phyloP scores from a whole-genome alignment of 768 basidiomycete genomes.

The Russula sp. region DNA sequence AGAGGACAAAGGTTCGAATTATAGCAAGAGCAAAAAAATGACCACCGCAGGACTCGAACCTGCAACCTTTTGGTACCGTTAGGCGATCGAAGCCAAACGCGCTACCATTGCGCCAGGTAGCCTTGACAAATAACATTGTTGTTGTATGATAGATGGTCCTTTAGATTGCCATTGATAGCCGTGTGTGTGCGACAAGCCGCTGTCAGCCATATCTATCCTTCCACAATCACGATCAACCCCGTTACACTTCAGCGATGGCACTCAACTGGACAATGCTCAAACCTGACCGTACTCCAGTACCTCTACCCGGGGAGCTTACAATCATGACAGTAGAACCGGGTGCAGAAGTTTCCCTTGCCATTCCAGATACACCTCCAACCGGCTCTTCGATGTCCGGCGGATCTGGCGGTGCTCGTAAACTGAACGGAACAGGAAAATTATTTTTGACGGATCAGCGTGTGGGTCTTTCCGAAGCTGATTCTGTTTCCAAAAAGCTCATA shows the following conservation, averaged over 20 bases:
- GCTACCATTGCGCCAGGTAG: conserved; percentile 90
- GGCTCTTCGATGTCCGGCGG: conserved; percentile 47
- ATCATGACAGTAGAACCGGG: conserved; percentile 56
- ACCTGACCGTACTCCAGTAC: conserved; percentile 55
- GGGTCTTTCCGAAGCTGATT: conserved; percentile 32
- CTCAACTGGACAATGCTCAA: conserved; percentile 76
- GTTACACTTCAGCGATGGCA: conserved; percentile 42
- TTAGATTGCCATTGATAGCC: neutral
- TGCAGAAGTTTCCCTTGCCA: conserved; percentile 54
- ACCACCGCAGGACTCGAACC: conserved; percentile 92
- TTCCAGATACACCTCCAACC: conserved; percentile 54
- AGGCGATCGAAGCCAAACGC: conserved; percentile 88
- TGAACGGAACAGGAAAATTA: conserved; percentile 57
- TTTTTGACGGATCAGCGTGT: conserved; percentile 75
- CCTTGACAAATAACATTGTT: neutral
- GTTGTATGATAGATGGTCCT: neutral
- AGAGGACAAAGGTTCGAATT: neutral
- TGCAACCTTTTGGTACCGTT: conserved; percentile 87
- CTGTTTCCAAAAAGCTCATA: conserved; percentile 6
- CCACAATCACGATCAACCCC: neutral
- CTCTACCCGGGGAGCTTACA: conserved; percentile 58
- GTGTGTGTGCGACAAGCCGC: neutral
- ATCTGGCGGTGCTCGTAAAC: conserved; percentile 52
- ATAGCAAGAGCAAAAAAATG: conserved; percentile 13
- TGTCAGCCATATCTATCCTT: neutral